Base-by-base conservation (phyloP, 257 asterid genomes). In the Rauvolfia tetraphylla region DNA sequence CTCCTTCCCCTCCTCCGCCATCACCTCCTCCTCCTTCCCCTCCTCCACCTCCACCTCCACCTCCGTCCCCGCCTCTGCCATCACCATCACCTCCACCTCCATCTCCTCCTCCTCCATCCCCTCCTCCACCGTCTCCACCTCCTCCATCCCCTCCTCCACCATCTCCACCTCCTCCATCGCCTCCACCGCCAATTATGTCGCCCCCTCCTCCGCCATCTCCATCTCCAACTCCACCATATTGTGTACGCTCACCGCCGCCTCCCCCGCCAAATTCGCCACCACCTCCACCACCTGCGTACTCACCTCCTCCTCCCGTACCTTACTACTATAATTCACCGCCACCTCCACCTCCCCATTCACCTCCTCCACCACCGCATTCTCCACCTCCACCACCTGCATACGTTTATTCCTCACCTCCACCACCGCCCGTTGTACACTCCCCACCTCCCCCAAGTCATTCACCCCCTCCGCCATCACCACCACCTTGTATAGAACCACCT, bases 401-500 rank as follows among this genome's bases (percentile, higher is more conserved):
- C 71, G 1, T 49, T 18, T 76, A 80, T 61, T 85, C 89, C 1
- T 86, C 90, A 6, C 85, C 87, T 1, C 89, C 90, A 0, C 83
- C 89, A 0, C 85, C 87, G 7, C 86, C 85, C 4, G 73, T 75
- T 42, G 57, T 78, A 62, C 74, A 83, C 78, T 78, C 87, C 2
- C 83, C 88, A 29, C 86, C 90, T 0, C 90, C 91, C 0, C 95
- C 92, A 4, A 82, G 85, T 4, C 86, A 88, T 33, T 85, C 84
- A n/a, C 75, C 77, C 0, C 89, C 86, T 6, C 86, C 89, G 0
- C 84, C 97, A 0, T 84, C 93, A 0, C 90, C 93, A 0, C 92
- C 93, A 3, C 93, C 95, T 18, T 87, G 90, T 59, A 81, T 82
- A 77, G 89, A 87, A 63, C 84, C 85, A 68, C 91, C 96, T 12